A percentile compares a stretch with the other conserved stretches of the same genome.
Evolutionary conservation across 73 alveolate species (phyloP).

Genomic region (Tetrahymena borealis): DNA sequence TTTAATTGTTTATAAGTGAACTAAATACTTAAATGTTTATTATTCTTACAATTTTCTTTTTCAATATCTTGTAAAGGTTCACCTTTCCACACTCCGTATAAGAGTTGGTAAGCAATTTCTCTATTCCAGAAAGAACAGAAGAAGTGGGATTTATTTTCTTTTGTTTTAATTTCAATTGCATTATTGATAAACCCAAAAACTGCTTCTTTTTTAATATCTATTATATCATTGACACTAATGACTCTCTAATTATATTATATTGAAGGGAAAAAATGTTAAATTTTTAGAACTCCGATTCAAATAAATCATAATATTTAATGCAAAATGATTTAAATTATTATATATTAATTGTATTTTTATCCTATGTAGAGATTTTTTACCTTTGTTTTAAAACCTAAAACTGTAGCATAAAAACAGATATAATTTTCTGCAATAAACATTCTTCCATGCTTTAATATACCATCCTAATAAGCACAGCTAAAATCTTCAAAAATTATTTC

Average conservation of each 20-base stretch:
- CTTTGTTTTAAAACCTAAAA: constrained; percentile 55
- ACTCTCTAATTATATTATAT: neutral
- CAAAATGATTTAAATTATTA: too few species aligned
- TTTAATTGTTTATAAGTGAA: too few species aligned
- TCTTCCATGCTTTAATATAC: constrained; percentile 60
- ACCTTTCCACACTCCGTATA: neutral
- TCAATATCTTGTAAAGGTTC: neutral
- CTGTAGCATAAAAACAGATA: constrained; percentile 66
- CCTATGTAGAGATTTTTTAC: neutral
- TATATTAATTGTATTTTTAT: too few species aligned
- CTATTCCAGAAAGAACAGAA: neutral
- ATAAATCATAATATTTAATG: too few species aligned
- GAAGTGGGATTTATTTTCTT: neutral
- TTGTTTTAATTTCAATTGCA: neutral
- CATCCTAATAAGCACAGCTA: constrained; percentile 59
- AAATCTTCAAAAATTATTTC: constrained; percentile 78
- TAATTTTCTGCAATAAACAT: constrained; percentile 70
- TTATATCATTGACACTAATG: neutral
- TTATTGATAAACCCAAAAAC: neutral
- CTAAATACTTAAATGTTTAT: too few species aligned
- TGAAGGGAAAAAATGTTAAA: too few species aligned
- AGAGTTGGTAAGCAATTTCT: neutral
- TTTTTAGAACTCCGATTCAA: too few species aligned
- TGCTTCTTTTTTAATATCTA: neutral
- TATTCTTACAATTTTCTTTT: neutral